Evolutionary conservation across 768 basidiomycete genomes (phyloP), one percentile per base, ranked within the genome.

Genomic region (Hirschioporus abietinus): DNA sequence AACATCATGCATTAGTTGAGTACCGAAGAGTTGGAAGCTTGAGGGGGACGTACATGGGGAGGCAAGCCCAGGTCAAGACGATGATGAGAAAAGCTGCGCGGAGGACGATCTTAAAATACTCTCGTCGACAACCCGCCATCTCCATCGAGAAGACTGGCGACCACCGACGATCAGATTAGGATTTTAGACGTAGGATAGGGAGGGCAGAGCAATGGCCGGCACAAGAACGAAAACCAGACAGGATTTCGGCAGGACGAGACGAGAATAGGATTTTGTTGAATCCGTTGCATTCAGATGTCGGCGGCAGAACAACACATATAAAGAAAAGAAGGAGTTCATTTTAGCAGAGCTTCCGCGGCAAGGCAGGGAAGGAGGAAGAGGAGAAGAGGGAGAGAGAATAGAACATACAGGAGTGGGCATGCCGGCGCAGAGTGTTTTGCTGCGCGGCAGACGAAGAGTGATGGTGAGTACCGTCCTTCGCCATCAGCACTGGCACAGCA

Each of bases 21-120:
- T 17, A 25, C 27, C 57, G 30, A 58, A 34, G 62, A 52, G 36
- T 42, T 52, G 24, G 34, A 25, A 67, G 69, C 68, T 61, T 68
- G 7, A 3, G 73, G 23, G 72, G 76, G 70, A 78, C 80, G 69
- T 75, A 81, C 66, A 78, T 68, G 1, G 80, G 78, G 3, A 82
- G 72, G 63, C 75, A 77, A 0, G 71, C 62, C 81, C 81, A 82
- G 76, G 80, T 79, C 57, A 81, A 69, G 27, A 77, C 20, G 34
- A 77, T 73, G 20, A 75, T 75, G 24, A 82, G 60, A 15, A 76
- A 68, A 7, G 73, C 67, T 1, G 73, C 74, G 15, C 69, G 68
- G 9, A 71, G 70, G 7, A 80, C 67, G 63, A 81, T 78, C 67
- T 77, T 69, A 30, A 76, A 66, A 68, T 76, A 77, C 18, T 67